These are phyloP conservation scores for Fusarium napiforme DNA, from an alignment of 2,329 filamentous ascomycete species.

Conservation along the genomic window DNA sequence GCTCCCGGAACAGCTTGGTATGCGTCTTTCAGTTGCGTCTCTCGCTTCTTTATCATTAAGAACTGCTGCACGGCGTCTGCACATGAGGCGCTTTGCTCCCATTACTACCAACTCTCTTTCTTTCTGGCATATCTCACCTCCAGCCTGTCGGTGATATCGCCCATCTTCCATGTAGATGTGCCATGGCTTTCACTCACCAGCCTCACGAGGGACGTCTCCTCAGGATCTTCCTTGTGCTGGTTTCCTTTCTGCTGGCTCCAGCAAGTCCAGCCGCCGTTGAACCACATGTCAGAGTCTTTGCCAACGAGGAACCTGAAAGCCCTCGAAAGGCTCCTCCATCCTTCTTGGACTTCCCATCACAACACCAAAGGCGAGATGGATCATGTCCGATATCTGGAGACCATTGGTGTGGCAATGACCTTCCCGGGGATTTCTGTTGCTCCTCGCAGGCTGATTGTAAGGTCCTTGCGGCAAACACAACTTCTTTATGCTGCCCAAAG, in stretches of 20 bases:
- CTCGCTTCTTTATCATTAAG: conserved; percentile 38
- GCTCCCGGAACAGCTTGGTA: conserved; percentile 11
- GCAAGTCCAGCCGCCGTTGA: conserved; percentile 31
- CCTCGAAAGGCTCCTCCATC: conserved; percentile 5
- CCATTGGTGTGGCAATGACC: conserved; percentile 31
- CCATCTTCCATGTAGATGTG: conserved; percentile 35
- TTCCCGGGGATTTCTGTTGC: conserved; percentile 41
- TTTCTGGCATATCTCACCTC: conserved; percentile 4
- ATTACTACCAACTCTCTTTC: conserved; percentile 18
- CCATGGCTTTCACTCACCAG: conserved; percentile 36
- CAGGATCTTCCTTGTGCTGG: conserved; percentile 35
- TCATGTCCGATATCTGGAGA: conserved; percentile 34
- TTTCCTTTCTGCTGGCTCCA: conserved; percentile 33
- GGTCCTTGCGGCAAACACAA: conserved; percentile 43
- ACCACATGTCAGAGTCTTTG: conserved; percentile 23
- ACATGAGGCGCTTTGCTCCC: conserved; percentile 22
- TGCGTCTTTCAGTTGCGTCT: conserved; percentile 13
- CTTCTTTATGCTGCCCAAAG: conserved; percentile 41
- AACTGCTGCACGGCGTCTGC: conserved; percentile 36
- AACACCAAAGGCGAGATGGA: conserved; percentile 24
- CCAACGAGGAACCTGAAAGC: conserved; percentile 17
- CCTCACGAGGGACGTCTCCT: conserved; percentile 34
- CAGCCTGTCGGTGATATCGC: conserved; percentile 4
- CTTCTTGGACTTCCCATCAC: conserved; percentile 17
- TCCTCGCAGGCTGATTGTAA: conserved; percentile 31